Conservation (phyloP, 2,329 filamentous ascomycete genomes). For the Colletotrichum sp. region DNA sequence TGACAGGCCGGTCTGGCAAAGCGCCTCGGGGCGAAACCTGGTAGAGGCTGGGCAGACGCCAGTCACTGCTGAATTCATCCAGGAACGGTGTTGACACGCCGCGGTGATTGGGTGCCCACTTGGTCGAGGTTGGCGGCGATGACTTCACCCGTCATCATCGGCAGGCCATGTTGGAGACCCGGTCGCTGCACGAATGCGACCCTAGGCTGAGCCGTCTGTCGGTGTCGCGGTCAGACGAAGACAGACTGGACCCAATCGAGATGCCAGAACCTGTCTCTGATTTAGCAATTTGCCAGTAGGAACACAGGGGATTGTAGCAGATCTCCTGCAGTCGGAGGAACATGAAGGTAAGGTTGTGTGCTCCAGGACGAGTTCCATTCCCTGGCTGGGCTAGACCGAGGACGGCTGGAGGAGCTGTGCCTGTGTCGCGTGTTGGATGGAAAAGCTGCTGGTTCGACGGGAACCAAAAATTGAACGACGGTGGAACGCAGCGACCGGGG, state of each 20-base stretch:
- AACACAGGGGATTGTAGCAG: neutral
- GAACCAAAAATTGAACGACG: neutral
- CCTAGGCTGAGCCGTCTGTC: neutral
- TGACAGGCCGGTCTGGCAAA: neutral
- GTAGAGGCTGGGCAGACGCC: neutral
- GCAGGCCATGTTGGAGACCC: neutral
- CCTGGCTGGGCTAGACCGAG: neutral
- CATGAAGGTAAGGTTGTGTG: neutral
- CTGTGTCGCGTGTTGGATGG: neutral
- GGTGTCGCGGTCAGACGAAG: neutral
- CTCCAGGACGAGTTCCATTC: neutral
- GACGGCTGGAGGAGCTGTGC: neutral
- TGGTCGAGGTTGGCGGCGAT: slow-evolving; percentile 3
- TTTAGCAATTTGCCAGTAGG: neutral
- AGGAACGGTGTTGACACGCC: neutral
- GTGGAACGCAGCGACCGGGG: neutral
- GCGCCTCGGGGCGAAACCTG: slow-evolving; percentile 14
- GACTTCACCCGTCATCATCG: slow-evolving; percentile 23
- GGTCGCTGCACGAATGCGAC: neutral
- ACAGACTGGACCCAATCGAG: neutral
- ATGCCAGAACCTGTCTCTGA: neutral
- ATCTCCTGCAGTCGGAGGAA: neutral
- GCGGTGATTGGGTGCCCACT: slow-evolving; percentile 14
- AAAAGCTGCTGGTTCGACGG: neutral
- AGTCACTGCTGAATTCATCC: slow-evolving; percentile 15